These are phyloP conservation scores for Mucor lusitanicus DNA, from an alignment of 371 early-diverging fungal species.

Conservation along the genomic window DNA sequence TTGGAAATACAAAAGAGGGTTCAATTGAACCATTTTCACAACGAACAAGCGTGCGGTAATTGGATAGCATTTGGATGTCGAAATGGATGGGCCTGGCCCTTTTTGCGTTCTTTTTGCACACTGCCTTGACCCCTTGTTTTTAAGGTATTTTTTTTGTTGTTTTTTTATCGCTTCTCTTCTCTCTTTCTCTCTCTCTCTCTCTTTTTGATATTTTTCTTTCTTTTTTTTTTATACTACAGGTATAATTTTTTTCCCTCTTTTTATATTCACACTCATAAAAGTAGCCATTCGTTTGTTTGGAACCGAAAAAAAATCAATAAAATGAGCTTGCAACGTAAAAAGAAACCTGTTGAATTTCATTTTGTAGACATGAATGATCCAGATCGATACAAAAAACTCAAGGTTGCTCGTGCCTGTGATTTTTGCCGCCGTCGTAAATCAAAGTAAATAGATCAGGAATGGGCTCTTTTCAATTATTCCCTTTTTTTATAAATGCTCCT, in stretches of 20 bases:
- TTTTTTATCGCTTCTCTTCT: not conserved
- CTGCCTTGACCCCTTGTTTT: constrained; percentile 13
- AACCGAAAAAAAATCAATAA: constrained; percentile 5
- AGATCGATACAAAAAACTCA: constrained; percentile 41
- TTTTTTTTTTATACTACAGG: not conserved
- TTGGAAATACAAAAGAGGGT: not conserved
- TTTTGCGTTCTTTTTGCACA: not conserved
- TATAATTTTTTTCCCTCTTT: not conserved
- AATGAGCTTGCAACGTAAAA: constrained; percentile 25
- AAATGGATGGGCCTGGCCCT: constrained; percentile 18
- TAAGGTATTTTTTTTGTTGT: not conserved
- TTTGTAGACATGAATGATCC: constrained; percentile 52
- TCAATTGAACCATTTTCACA: not conserved
- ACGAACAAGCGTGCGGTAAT: constrained; percentile 1
- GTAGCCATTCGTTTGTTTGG: not conserved
- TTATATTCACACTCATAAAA: not conserved
- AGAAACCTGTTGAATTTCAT: constrained; percentile 33
- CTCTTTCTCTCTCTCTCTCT: constrained; percentile 3
- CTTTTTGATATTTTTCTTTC: constrained; percentile 9
- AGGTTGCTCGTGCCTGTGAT: constrained; percentile 45
- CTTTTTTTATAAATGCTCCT: constrained; percentile 1
- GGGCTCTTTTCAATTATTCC: not conserved
- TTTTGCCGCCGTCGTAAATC: constrained; percentile 49
- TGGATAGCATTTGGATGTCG: not conserved
- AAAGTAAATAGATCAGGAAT: constrained; percentile 31